A percentile compares a stretch with the other conserved stretches of the same genome.
Evolutionary conservation across 768 basidiomycete genomes (phyloP).

Genomic region (Hysterangium stoloniferum): DNA sequence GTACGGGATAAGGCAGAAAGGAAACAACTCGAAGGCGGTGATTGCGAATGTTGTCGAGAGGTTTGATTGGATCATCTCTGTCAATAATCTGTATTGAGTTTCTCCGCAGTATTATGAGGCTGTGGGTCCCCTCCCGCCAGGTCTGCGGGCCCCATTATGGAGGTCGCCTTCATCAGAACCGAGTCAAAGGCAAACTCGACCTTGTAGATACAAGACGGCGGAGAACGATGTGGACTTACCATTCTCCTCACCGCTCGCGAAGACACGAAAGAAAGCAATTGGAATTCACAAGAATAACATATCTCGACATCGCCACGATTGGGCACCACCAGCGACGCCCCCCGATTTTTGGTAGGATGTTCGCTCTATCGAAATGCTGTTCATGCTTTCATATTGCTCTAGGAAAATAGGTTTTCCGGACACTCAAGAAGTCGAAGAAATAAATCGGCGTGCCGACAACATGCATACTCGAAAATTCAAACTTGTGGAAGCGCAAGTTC

Average conservation of each 20-base stretch:
- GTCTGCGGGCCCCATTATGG: conserved; percentile 68
- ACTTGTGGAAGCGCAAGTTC: conserved; percentile 52
- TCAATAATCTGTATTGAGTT: not conserved
- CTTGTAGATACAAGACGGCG: conserved; percentile 23
- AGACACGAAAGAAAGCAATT: conserved; percentile 21
- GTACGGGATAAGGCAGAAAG: conserved; percentile 61
- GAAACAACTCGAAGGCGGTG: conserved; percentile 58
- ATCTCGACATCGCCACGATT: conserved; percentile 65
- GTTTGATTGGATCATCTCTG: conserved; percentile 33
- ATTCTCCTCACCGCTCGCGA: not conserved
- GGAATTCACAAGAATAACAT: conserved; percentile 59
- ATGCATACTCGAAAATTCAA: conserved; percentile 64
- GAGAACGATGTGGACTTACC: conserved; percentile 12
- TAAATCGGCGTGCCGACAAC: conserved; percentile 64
- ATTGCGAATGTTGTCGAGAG: conserved; percentile 77
- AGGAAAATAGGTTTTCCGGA: conserved; percentile 84
- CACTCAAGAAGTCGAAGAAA: conserved; percentile 71
- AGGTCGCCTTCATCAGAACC: conserved; percentile 41
- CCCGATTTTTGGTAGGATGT: conserved; percentile 9
- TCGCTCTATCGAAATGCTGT: not conserved
- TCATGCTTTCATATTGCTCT: not conserved
- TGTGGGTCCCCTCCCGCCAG: conserved; percentile 60
- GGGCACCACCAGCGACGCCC: conserved; percentile 44
- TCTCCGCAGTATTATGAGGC: conserved; percentile 65
- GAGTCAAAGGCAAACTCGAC: conserved; percentile 5